phyloP scores from a whole-genome alignment of 1,284 basidiomycete species.

The Thelephora terrestris region DNA sequence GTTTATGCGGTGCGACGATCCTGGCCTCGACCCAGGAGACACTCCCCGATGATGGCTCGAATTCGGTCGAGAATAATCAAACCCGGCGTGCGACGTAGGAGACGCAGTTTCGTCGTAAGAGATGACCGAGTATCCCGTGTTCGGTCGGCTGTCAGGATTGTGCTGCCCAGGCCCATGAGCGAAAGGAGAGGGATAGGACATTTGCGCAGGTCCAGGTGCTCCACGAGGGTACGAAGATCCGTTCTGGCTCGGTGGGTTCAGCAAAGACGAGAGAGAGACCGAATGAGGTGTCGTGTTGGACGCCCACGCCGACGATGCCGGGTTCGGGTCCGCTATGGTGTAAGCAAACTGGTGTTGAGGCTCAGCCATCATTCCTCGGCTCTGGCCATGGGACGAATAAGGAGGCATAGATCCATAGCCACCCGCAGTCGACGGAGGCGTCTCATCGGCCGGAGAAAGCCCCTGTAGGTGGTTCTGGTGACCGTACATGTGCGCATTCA shows the following conservation, averaged over 20 bases:
- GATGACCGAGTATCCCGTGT: slow-evolving; percentile 73
- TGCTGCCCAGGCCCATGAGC: slow-evolving; percentile 52
- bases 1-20: slow-evolving; percentile 40
- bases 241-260: slow-evolving; percentile 56
- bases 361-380: not conserved
- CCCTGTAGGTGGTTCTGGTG: slow-evolving; percentile 52
- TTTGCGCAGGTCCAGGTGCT: slow-evolving; percentile 36
- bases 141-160: slow-evolving; percentile 70
- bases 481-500: slow-evolving; percentile 48
- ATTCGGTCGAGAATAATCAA: slow-evolving; percentile 56
- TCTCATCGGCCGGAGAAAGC: slow-evolving; percentile 56
- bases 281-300: slow-evolving; percentile 46
- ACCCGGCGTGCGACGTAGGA: slow-evolving; percentile 29
- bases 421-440: slow-evolving; percentile 41
- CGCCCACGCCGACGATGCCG: slow-evolving; percentile 38
- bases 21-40: slow-evolving; percentile 33
- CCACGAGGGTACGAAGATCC: slow-evolving; percentile 32
- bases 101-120: slow-evolving; percentile 52
- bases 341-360: not conserved
- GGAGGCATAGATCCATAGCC: slow-evolving; percentile 28
- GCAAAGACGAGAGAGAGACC: slow-evolving; percentile 63
- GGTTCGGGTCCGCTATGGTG: not conserved
- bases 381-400: slow-evolving; percentile 41
- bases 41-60: slow-evolving; percentile 56
- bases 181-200: slow-evolving; percentile 56